Conservation (phyloP, 2,329 filamentous ascomycete species). For the Diaporthe australafricana region DNA sequence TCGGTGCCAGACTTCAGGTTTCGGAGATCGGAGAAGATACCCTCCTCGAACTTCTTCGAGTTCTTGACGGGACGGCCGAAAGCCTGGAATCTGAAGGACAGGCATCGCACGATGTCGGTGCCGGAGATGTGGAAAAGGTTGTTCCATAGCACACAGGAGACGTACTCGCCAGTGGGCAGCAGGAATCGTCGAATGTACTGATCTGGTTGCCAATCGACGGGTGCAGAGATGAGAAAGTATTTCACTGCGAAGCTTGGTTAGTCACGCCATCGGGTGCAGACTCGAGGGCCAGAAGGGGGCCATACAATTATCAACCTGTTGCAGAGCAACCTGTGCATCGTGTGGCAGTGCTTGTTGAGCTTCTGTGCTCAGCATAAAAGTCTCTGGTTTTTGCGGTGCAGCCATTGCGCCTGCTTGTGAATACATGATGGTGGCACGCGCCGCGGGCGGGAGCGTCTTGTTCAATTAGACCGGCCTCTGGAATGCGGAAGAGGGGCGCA, state of each 20-base stretch:
- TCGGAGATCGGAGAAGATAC: constrained; percentile 97
- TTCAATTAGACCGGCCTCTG: constrained; percentile 28
- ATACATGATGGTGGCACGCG: constrained; percentile 72
- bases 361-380: constrained; percentile 97
- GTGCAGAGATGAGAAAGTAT: constrained; percentile 99
- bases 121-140: constrained; percentile 99
- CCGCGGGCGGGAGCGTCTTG: constrained; percentile 22
- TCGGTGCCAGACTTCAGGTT: constrained; percentile 99
- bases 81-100: constrained; percentile 98
- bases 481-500: constrained; percentile 20
- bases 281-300: constrained; percentile 18
- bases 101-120: constrained; percentile 97
- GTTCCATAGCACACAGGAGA: constrained; percentile 97
- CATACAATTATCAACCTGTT: constrained; percentile 98
- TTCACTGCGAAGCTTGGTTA: constrained; percentile 74
- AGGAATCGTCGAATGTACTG: constrained; percentile 97
- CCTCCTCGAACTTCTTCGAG: constrained; percentile 99
- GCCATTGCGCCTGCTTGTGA: constrained; percentile 88
- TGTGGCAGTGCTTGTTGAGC: constrained; percentile 96
- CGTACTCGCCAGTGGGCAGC: constrained; percentile 96
- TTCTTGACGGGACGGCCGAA: constrained; percentile 99
- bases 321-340: constrained; percentile 95
- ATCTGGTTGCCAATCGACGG: constrained; percentile 96
- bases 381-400: constrained; percentile 95
- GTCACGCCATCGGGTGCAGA: constrained; percentile 23